Evolutionary conservation across 441 rosid genomes (phyloP).

Genomic region (Corymbia calophylla): DNA sequence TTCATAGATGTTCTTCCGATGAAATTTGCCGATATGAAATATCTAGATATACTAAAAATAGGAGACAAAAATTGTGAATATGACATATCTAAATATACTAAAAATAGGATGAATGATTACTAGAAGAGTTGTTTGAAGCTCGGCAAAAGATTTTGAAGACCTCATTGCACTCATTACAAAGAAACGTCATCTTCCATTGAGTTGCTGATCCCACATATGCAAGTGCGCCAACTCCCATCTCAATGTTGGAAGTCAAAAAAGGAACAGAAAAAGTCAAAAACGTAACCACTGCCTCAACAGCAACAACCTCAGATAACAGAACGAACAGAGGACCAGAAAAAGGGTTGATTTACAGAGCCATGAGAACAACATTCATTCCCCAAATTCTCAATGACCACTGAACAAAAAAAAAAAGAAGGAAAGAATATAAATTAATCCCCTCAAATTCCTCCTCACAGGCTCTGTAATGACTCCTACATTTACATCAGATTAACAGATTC

Average conservation of each 20-base stretch:
- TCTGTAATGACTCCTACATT: not conserved
- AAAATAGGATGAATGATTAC: not conserved
- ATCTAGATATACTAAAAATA: not conserved
- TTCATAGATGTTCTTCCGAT: not conserved
- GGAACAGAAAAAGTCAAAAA: not conserved
- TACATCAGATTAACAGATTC: not conserved
- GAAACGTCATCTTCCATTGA: not conserved
- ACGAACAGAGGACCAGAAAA: not conserved
- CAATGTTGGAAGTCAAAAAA: not conserved
- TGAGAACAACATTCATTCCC: not conserved
- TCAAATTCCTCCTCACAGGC: not conserved
- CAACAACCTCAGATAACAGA: not conserved
- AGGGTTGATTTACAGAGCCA: not conserved
- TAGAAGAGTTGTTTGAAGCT: not conserved
- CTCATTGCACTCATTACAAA: not conserved
- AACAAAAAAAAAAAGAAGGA: not conserved
- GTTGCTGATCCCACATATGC: not conserved
- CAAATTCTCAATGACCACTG: not conserved
- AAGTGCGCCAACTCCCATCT: not conserved
- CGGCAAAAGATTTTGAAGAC: not conserved
- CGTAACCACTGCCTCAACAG: not conserved
- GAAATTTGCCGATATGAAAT: not conserved
- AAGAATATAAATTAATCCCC: not conserved
- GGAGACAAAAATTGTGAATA: not conserved
- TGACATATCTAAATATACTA: not conserved